A percentile compares a stretch with the other conserved stretches of the same genome.
Conservation (phyloP, 441 rosid species). For the Syzygium malaccense region DNA sequence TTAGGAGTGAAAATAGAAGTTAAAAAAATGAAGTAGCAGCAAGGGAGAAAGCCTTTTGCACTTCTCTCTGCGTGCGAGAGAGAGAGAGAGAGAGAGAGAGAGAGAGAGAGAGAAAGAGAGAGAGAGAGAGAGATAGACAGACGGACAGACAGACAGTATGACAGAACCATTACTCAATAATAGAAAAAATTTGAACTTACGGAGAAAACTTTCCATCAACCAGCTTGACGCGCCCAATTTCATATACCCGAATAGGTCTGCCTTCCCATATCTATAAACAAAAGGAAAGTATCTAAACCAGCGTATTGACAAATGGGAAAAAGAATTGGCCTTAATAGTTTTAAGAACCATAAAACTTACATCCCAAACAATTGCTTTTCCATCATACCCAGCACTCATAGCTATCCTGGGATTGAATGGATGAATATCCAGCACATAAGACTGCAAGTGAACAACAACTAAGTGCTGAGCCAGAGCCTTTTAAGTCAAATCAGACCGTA, state of each 20-base stretch:
- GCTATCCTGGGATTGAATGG: constrained; percentile 99
- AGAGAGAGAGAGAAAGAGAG: neutral
- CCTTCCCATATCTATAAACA: constrained; percentile 97
- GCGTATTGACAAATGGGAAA: neutral
- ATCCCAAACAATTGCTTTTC: constrained; percentile 97
- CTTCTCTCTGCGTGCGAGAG: neutral
- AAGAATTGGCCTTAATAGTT: neutral
- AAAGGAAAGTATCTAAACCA: constrained; percentile 12
- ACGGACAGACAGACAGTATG: neutral
- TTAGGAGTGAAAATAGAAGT: neutral
- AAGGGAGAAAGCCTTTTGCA: neutral
- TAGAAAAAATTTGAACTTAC: constrained; percentile 42
- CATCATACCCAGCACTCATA: constrained; percentile 99
- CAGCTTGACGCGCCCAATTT: constrained; percentile 83
- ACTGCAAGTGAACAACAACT: constrained; percentile 36
- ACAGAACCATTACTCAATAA: neutral
- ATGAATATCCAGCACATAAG: constrained; percentile 98
- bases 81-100: neutral
- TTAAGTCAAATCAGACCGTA: neutral
- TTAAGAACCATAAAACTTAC: constrained; percentile 53
- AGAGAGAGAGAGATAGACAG: neutral
- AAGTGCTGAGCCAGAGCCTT: constrained; percentile 13
- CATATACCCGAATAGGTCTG: constrained; percentile 75
- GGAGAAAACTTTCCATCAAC: constrained; percentile 99
- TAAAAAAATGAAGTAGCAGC: neutral